A percentile compares a stretch with the other conserved stretches of the same genome.
Conservation (phyloP, 345 rosid species). For the Salix dunnii region DNA sequence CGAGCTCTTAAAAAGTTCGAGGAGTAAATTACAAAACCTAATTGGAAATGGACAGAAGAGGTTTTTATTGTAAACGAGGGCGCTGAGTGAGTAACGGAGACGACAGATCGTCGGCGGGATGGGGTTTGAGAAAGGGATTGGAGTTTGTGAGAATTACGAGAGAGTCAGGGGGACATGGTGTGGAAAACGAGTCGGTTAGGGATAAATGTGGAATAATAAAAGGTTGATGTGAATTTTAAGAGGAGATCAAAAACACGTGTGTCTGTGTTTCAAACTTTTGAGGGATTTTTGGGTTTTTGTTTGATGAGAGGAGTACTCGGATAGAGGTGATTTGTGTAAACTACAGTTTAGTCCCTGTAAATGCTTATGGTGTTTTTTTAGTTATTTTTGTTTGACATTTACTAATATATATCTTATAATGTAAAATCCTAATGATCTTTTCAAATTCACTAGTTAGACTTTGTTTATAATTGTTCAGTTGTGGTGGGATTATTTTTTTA, state of each 20-base stretch:
- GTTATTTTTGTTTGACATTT: not conserved
- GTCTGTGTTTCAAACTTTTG: not conserved
- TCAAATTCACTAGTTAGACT: too few relatives aligned
- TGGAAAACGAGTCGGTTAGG: slow-evolving; percentile 1
- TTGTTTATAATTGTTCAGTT: too few relatives aligned
- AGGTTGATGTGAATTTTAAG: not conserved
- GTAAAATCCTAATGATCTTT: not conserved
- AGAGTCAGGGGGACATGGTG: not conserved
- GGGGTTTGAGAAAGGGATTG: slow-evolving; percentile 11
- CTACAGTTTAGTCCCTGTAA: not conserved
- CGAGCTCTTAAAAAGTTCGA: not conserved
- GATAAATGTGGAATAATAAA: slow-evolving; percentile 23
- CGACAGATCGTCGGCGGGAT: slow-evolving; percentile 25
- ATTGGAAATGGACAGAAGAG: not conserved
- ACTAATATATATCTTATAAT: not conserved
- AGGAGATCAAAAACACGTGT: not conserved
- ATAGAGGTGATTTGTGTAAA: not conserved
- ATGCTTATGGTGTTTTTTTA: not conserved
- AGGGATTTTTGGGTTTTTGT: not conserved
- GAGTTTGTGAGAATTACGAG: slow-evolving; percentile 18
- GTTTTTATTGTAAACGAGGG: not conserved
- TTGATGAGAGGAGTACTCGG: not conserved
- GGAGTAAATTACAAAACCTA: not conserved
- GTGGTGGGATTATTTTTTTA: too few relatives aligned
- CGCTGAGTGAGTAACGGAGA: not conserved